Evolutionary conservation across 139 green algal genomes (phyloP).

Genomic region (Limnomonas spitsbergensis): DNA sequence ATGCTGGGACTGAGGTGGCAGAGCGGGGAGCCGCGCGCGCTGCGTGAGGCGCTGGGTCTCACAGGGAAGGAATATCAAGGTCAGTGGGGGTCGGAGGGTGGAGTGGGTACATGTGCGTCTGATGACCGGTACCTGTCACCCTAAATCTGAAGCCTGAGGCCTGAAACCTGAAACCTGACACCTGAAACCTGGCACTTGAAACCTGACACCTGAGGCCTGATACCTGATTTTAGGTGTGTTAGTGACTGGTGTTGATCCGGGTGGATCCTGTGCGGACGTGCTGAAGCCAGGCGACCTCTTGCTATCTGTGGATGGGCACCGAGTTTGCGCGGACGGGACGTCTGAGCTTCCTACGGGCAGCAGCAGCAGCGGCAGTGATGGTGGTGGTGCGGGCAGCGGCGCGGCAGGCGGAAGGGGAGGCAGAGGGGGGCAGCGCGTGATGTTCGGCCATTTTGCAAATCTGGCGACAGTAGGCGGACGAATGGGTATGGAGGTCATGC

Average conservation of each 20-base stretch:
- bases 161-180: no score
- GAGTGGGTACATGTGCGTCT: no score
- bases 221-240: neutral
- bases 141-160: no score
- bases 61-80: neutral
- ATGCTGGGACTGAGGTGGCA: neutral
- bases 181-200: no score
- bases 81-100: neutral
- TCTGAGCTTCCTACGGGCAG: neutral
- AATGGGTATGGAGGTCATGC: neutral
- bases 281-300: neutral
- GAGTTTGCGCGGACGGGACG: neutral
- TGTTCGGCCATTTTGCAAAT: neutral
- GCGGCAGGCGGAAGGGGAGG: no score
- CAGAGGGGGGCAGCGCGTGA: neutral
- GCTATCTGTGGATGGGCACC: neutral
- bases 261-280: neutral
- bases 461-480: neutral
- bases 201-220: no score
- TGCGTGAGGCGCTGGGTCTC: neutral
- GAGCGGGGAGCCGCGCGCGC: neutral
- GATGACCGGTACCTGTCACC: no score
- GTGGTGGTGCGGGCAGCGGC: no score
- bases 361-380: neutral
- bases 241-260: neutral